Conservation (phyloP, 1,284 basidiomycete species). For the Uromyces viciae-fabae region DNA sequence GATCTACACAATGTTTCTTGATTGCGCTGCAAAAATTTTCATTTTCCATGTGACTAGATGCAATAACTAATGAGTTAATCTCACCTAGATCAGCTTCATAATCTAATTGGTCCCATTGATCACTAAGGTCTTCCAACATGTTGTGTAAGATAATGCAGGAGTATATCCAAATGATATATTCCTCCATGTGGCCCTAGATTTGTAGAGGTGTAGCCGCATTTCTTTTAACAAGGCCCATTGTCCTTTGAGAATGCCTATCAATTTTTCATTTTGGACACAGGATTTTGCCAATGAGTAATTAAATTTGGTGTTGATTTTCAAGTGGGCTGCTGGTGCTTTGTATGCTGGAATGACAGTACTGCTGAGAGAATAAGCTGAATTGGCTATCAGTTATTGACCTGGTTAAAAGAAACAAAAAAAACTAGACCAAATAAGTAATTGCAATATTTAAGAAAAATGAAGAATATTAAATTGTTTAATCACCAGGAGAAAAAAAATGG, state of each 20-base stretch:
- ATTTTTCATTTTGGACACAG: slow-evolving; percentile 16
- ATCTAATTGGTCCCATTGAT: too few relatives aligned
- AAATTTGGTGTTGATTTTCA: background rate
- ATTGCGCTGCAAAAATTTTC: too few relatives aligned
- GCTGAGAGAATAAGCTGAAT: slow-evolving; percentile 13
- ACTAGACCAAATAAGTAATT: too few relatives aligned
- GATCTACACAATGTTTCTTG: too few relatives aligned
- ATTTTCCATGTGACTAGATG: too few relatives aligned
- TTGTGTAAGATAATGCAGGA: background rate
- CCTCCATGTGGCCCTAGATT: background rate
- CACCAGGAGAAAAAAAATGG: too few relatives aligned
- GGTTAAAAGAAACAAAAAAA: too few relatives aligned
- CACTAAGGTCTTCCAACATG: too few relatives aligned
- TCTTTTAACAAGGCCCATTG: background rate
- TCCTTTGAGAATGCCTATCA: slow-evolving; percentile 24
- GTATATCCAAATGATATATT: background rate
- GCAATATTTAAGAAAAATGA: too few relatives aligned
- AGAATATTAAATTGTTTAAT: too few relatives aligned
- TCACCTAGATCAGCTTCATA: too few relatives aligned
- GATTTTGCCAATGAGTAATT: slow-evolving; percentile 16
- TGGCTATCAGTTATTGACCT: slow-evolving; percentile 21
- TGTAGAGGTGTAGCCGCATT: background rate
- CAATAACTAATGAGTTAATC: too few relatives aligned
- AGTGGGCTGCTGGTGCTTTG: slow-evolving; percentile 14
- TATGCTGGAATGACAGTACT: background rate